Evolutionary conservation across 2,329 filamentous ascomycete species (phyloP).

Genomic region (Chaetomium sp.): DNA sequence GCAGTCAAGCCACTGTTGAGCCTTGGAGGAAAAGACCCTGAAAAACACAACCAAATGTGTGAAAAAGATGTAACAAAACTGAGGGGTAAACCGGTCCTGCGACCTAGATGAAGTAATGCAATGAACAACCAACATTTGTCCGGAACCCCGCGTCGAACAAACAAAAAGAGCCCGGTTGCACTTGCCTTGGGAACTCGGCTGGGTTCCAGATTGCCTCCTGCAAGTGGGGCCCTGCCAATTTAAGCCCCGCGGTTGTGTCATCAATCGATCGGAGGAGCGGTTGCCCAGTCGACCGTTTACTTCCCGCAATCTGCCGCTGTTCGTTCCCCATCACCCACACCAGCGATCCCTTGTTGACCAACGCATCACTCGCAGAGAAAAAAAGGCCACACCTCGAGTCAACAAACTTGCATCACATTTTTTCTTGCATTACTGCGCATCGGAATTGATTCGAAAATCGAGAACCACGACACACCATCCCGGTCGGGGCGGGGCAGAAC

Average conservation of each 20-base stretch:
- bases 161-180: not conserved
- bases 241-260: constrained; percentile 21
- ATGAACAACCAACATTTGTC: no score
- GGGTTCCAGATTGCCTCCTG: constrained; percentile 2
- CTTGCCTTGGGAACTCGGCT: not conserved
- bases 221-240: constrained; percentile 12
- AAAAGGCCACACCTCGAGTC: constrained; percentile 5
- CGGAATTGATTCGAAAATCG: constrained; percentile 8
- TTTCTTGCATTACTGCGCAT: not conserved
- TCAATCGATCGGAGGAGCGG: constrained; percentile 14
- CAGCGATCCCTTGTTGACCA: constrained; percentile 1
- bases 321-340: constrained; percentile 9
- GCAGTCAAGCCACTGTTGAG: not conserved
- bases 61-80: not conserved
- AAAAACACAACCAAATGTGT: no score
- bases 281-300: constrained; percentile 28
- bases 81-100: not conserved
- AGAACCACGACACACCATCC: constrained; percentile 7
- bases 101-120: no score
- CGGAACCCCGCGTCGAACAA: no score
- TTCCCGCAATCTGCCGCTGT: constrained; percentile 14
- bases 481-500: constrained; percentile 10
- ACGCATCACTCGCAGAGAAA: constrained; percentile 3
- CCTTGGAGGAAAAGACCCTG: not conserved
- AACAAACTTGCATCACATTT: constrained; percentile 8